A percentile compares a stretch with the other conserved stretches of the same genome.
phyloP scores from a whole-genome alignment of 2,329 filamentous ascomycete species.

The Shiraia sp. region DNA sequence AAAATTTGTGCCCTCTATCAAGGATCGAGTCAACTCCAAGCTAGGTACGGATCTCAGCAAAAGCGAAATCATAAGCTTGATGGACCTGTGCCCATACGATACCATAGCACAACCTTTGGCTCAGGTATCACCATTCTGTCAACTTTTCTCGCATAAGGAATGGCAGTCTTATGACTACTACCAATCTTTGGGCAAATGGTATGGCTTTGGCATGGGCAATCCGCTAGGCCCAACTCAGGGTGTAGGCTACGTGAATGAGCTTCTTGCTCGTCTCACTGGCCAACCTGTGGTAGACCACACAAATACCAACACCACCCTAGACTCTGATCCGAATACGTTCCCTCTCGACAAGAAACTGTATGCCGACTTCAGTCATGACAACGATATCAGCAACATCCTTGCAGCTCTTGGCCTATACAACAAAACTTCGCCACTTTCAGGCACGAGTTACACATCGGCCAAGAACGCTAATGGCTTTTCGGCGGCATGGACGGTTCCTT shows the following conservation, averaged over 20 bases:
- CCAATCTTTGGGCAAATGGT: slow-evolving; percentile 80
- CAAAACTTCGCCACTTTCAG: slow-evolving; percentile 55
- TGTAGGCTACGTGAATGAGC: slow-evolving; percentile 84
- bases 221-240: slow-evolving; percentile 81
- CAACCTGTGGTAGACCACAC: slow-evolving; percentile 72
- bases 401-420: slow-evolving; percentile 80
- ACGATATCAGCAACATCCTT: slow-evolving; percentile 78
- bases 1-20: slow-evolving; percentile 69
- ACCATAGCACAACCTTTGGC: slow-evolving; percentile 65
- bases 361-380: slow-evolving; percentile 92
- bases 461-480: slow-evolving; percentile 68
- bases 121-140: slow-evolving; percentile 71
- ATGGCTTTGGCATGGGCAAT: slow-evolving; percentile 77
- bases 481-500: slow-evolving; percentile 79
- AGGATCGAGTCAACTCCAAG: slow-evolving; percentile 68
- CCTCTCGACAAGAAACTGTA: slow-evolving; percentile 71
- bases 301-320: slow-evolving; percentile 76
- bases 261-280: slow-evolving; percentile 77
- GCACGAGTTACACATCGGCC: slow-evolving; percentile 53
- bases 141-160: slow-evolving; percentile 71
- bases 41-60: slow-evolving; percentile 70
- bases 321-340: slow-evolving; percentile 69
- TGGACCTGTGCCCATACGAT: slow-evolving; percentile 88
- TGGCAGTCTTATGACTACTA: slow-evolving; percentile 83
- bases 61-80: slow-evolving; percentile 69